These are phyloP conservation scores for Elongisporangium senticosum DNA, from an alignment of 352 stramenopile species.

Conservation along the genomic window DNA sequence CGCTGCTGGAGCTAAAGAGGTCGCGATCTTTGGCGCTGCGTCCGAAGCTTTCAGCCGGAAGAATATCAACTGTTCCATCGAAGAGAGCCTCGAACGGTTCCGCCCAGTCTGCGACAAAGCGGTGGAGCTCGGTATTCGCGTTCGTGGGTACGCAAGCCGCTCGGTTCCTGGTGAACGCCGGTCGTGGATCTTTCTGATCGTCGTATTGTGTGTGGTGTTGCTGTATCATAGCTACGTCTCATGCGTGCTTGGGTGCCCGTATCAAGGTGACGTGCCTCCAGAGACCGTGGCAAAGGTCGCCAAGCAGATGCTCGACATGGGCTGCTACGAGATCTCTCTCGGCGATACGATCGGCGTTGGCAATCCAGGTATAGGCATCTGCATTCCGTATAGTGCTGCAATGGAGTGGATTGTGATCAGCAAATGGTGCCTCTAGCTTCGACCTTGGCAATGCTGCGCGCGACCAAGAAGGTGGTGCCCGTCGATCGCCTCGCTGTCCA, in stretches of 20 bases:
- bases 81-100: conserved; percentile 93
- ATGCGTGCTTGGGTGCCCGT: conserved; percentile 96
- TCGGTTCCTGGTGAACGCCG: background rate
- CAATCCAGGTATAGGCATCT: conserved; percentile 54
- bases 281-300: conserved; percentile 80
- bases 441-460: conserved; percentile 76
- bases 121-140: conserved; percentile 65
- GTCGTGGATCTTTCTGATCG: conserved; percentile 3
- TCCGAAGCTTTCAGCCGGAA: conserved; percentile 94
- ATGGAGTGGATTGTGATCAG: background rate
- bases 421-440: conserved; percentile 33
- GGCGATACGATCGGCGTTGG: conserved; percentile 93
- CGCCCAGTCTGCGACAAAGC: conserved; percentile 84
- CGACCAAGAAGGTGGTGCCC: conserved; percentile 72
- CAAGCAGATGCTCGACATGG: conserved; percentile 87
- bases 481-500: conserved; percentile 90
- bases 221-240: conserved; percentile 85
- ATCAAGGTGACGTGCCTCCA: conserved; percentile 88
- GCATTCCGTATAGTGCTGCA: background rate
- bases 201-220: conserved; percentile 3
- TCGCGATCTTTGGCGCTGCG: conserved; percentile 94
- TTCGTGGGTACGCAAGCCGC: conserved; percentile 67
- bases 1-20: conserved; percentile 82
- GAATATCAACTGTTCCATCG: conserved; percentile 97
- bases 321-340: conserved; percentile 94